Evolutionary conservation across 768 basidiomycete genomes (phyloP).

Genomic region (Inosperma sp.): DNA sequence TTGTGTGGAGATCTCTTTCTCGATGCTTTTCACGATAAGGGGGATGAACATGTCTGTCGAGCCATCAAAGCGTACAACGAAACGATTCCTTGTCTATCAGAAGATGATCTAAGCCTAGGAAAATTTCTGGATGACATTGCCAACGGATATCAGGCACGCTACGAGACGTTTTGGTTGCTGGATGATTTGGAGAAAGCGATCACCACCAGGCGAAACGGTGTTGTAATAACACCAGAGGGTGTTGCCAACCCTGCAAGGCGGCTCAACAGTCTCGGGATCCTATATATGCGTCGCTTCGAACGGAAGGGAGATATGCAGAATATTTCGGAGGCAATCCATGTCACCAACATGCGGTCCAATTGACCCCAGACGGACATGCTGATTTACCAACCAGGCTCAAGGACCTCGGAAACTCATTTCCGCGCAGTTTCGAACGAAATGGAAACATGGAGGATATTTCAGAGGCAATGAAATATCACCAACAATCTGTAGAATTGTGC

Average conservation of each 20-base stretch:
- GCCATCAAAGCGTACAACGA: conserved; percentile 6
- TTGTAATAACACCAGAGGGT: neutral
- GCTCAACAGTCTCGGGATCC: conserved; percentile 4
- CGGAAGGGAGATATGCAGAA: neutral
- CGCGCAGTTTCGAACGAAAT: too few relatives aligned
- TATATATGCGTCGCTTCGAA: conserved; percentile 2
- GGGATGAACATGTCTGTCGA: conserved; percentile 14
- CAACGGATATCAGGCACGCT: conserved; percentile 3
- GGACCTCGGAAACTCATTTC: conserved; percentile 12
- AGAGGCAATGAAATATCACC: neutral
- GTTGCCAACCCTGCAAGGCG: conserved; percentile 10
- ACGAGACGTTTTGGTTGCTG: neutral
- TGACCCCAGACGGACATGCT: conserved; percentile 1
- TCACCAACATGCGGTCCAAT: conserved; percentile 5
- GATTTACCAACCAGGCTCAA: conserved; percentile 3
- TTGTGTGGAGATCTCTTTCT: neutral
- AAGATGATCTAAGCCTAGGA: conserved; percentile 1
- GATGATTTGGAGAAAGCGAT: conserved; percentile 10
- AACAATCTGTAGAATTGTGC: conserved; percentile 1
- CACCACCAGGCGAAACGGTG: neutral
- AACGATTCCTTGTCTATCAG: conserved; percentile 1
- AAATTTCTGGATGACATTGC: conserved; percentile 4
- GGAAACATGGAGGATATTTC: conserved; percentile 21
- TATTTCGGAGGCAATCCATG: conserved; percentile 7
- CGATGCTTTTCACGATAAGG: neutral